Conservation (phyloP, 495 filamentous ascomycete species). For the Chlorociboria aeruginascens region DNA sequence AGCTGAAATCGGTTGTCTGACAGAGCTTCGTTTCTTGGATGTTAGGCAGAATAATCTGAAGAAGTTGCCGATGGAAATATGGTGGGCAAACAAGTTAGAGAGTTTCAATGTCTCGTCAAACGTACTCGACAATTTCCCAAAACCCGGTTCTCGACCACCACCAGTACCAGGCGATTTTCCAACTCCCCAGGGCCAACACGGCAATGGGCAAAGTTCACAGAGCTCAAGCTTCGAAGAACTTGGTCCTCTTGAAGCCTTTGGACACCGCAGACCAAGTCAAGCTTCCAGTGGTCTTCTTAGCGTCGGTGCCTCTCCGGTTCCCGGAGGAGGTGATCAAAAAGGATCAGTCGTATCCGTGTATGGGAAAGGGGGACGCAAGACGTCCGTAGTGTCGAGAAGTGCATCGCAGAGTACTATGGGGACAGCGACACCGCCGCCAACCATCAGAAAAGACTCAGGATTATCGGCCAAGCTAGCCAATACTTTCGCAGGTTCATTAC, state of each 20-base stretch:
- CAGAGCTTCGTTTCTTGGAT: conserved; percentile 74
- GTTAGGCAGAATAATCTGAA: conserved; percentile 85
- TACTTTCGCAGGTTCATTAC: conserved; percentile 76
- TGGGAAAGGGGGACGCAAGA: conserved; percentile 65
- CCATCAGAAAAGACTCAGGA: conserved; percentile 71
- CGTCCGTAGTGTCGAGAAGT: conserved; percentile 62
- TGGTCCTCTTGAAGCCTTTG: conserved; percentile 50
- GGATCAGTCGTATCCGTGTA: conserved; percentile 71
- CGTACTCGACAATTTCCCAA: conserved; percentile 78
- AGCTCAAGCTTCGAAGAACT: conserved; percentile 72
- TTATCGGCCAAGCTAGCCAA: conserved; percentile 60
- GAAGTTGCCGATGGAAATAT: conserved; percentile 79
- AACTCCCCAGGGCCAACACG: conserved; percentile 14
- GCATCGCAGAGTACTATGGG: conserved; percentile 29
- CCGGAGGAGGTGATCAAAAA: conserved; percentile 51
- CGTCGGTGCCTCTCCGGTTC: conserved; percentile 58
- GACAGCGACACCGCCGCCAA: conserved; percentile 40
- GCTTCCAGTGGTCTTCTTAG: conserved; percentile 63
- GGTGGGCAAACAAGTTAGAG: conserved; percentile 81
- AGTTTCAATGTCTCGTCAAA: conserved; percentile 94
- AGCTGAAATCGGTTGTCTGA: conserved; percentile 71
- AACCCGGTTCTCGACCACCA: conserved; percentile 53
- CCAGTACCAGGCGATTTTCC: conserved; percentile 38
- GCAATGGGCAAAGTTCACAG: conserved; percentile 34
- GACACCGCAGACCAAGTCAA: conserved; percentile 69